These are phyloP conservation scores for Epichloe sibirici DNA, from an alignment of 2,329 filamentous ascomycete species.

Conservation along the genomic window DNA sequence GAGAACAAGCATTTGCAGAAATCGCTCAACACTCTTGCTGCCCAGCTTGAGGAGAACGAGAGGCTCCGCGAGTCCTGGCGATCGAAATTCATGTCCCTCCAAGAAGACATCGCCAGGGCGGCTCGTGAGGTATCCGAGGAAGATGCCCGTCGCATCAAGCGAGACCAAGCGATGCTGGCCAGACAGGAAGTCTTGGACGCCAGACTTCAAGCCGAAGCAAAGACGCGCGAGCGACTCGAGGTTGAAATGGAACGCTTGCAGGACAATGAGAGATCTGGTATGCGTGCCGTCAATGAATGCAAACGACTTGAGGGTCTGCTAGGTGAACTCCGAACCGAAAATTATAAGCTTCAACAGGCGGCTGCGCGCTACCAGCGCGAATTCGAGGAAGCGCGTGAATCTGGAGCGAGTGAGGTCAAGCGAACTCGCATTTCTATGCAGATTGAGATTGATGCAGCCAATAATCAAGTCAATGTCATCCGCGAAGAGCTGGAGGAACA, in stretches of 20 bases:
- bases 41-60: constrained; percentile 76
- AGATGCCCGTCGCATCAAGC: constrained; percentile 65
- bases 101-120: constrained; percentile 74
- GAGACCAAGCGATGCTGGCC: constrained; percentile 67
- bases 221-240: constrained; percentile 55
- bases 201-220: constrained; percentile 61
- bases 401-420: constrained; percentile 67
- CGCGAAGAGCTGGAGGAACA: constrained; percentile 75
- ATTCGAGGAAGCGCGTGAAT: constrained; percentile 72
- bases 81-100: constrained; percentile 69
- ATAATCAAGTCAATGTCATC: constrained; percentile 73
- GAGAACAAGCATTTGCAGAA: constrained; percentile 64
- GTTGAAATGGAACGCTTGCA: constrained; percentile 55
- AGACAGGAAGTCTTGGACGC: constrained; percentile 70
- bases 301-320: constrained; percentile 46
- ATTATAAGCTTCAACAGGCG: constrained; percentile 58
- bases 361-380: constrained; percentile 65
- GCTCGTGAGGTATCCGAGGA: constrained; percentile 73
- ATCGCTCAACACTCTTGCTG: constrained; percentile 59
- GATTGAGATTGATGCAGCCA: constrained; percentile 69
- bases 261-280: constrained; percentile 49
- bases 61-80: constrained; percentile 75
- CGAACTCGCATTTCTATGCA: constrained; percentile 69
- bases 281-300: constrained; percentile 50
- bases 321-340: constrained; percentile 50